Conservation (phyloP, 306 rosid genomes). For the Hylodesmum podocarpum region DNA sequence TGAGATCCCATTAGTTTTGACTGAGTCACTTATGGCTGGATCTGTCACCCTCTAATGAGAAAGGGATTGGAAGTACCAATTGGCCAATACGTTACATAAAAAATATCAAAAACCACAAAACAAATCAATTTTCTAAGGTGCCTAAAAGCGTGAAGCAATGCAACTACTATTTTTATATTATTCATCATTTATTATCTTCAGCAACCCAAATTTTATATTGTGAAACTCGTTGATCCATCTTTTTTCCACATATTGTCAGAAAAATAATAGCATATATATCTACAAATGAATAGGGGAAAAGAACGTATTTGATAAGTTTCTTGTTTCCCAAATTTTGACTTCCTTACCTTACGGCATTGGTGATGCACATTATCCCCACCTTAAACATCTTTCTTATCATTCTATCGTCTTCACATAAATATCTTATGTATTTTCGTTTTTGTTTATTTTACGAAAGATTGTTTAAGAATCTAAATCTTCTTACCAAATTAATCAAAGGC, state of each 20-base stretch:
- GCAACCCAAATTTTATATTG: slow-evolving; percentile 26
- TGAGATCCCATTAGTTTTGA: slow-evolving; percentile 35
- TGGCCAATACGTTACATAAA: slow-evolving; percentile 39
- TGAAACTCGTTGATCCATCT: background rate
- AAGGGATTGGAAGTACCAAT: slow-evolving; percentile 26
- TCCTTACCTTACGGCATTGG: slow-evolving; percentile 30
- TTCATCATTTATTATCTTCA: slow-evolving; percentile 16
- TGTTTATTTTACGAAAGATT: background rate
- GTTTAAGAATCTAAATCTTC: background rate
- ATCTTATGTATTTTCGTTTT: background rate
- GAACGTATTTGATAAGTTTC: background rate
- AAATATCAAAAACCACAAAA: slow-evolving; percentile 28
- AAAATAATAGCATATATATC: background rate
- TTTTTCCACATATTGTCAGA: slow-evolving; percentile 12
- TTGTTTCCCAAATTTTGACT: slow-evolving; percentile 25
- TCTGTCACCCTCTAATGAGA: slow-evolving; percentile 29
- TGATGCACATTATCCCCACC: slow-evolving; percentile 6
- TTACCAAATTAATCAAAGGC: background rate
- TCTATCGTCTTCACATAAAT: background rate
- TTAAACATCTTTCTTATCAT: background rate
- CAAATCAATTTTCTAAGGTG: slow-evolving; percentile 37
- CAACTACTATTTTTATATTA: slow-evolving; percentile 30
- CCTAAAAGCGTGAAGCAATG: slow-evolving; percentile 69
- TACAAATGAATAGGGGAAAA: background rate
- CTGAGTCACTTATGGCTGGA: slow-evolving; percentile 35